Conservation (phyloP, 257 asterid species). For the Euphrasia confusa region DNA sequence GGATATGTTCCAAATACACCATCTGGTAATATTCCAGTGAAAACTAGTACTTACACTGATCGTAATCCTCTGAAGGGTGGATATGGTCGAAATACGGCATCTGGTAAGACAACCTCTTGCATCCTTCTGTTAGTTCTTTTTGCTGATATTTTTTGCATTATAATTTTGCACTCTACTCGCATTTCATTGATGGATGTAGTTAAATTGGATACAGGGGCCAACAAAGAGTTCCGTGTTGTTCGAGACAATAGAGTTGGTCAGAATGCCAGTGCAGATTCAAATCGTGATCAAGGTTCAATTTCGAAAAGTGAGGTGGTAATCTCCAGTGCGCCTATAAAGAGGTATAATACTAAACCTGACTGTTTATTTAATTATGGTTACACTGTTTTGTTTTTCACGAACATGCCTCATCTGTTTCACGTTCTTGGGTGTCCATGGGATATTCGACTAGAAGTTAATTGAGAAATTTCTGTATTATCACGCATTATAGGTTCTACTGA, state of each 20-base stretch:
- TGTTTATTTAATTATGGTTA: constrained; percentile 3
- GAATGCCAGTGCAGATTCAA: constrained; percentile 41
- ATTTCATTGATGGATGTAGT: constrained; percentile 26
- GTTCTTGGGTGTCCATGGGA: constrained; percentile 6
- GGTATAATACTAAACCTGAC: constrained; percentile 31
- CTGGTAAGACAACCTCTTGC: constrained; percentile 46
- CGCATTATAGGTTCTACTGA: constrained; percentile 10
- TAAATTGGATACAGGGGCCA: constrained; percentile 53
- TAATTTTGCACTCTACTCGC: constrained; percentile 17
- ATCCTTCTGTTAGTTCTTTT: constrained; percentile 8
- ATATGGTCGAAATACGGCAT: not conserved
- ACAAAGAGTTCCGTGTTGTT: constrained; percentile 80
- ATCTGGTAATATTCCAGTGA: constrained; percentile 19
- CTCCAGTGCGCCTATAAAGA: constrained; percentile 35
- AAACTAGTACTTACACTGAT: constrained; percentile 21
- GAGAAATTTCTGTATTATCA: not conserved
- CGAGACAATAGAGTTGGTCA: constrained; percentile 83
- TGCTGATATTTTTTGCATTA: not conserved
- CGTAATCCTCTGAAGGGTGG: no score
- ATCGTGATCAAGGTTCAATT: constrained; percentile 48
- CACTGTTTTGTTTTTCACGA: constrained; percentile 12
- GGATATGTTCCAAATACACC: not conserved
- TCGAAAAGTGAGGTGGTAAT: constrained; percentile 36
- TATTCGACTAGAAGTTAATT: not conserved
- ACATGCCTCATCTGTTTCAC: constrained; percentile 1